These are phyloP conservation scores for Neonectria magnoliae DNA, from an alignment of 2,329 filamentous ascomycete species.

Conservation along the genomic window DNA sequence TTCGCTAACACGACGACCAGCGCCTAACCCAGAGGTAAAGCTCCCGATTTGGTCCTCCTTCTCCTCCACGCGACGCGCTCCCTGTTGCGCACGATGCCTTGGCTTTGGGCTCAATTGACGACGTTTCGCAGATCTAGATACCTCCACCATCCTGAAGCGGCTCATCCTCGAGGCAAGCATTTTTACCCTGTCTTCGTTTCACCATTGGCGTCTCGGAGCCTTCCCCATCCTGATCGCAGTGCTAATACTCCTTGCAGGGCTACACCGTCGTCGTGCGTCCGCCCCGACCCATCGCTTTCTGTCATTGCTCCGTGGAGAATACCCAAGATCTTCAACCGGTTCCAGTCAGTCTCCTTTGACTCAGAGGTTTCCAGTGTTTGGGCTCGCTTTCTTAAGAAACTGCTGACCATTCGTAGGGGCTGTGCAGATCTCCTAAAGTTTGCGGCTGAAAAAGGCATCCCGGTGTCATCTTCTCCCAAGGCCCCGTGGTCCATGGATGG, in stretches of 20 bases:
- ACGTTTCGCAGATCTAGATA: not conserved
- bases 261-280: slow-evolving; percentile 11
- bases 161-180: not conserved
- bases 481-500: slow-evolving; percentile 71
- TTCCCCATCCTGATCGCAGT: not conserved
- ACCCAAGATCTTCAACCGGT: slow-evolving; percentile 75
- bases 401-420: slow-evolving; percentile 52
- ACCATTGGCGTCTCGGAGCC: no score
- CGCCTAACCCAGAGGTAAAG: not conserved
- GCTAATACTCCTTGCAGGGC: not conserved
- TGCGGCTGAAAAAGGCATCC: slow-evolving; percentile 72
- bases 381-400: not conserved
- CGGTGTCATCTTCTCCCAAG: slow-evolving; percentile 77
- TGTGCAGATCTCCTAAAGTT: slow-evolving; percentile 79
- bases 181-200: not conserved
- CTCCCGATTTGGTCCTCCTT: not conserved
- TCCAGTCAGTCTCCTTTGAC: slow-evolving; percentile 54
- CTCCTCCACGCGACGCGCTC: no score
- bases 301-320: slow-evolving; percentile 81
- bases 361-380: not conserved
- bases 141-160: slow-evolving; percentile 4
- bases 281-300: slow-evolving; percentile 66
- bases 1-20: not conserved
- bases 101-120: not conserved
- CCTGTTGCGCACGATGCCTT: no score